phyloP scores from a whole-genome alignment of 1,139 yeast species.

The Wickerhamomyces sp. region DNA sequence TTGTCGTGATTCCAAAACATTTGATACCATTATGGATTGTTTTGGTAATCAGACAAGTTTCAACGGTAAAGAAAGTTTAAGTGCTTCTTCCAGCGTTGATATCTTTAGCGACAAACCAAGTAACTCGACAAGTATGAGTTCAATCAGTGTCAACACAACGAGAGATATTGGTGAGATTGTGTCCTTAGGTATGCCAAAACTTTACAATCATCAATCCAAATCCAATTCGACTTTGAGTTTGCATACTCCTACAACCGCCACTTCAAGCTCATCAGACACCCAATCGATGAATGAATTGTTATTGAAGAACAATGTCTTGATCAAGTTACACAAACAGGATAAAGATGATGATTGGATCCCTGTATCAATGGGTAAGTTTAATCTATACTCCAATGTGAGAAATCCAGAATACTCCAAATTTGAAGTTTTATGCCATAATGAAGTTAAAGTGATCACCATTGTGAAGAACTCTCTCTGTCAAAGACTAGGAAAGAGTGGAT shows the following conservation, averaged over 20 bases:
- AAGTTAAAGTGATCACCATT: constrained; percentile 4
- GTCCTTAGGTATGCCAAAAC: constrained; percentile 9
- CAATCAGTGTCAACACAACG: constrained; percentile 3
- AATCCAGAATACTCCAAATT: constrained; percentile 20
- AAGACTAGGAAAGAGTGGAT: constrained; percentile 23
- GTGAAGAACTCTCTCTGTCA: constrained; percentile 16
- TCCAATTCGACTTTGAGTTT: not conserved
- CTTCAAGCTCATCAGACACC: not conserved
- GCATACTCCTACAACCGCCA: not conserved
- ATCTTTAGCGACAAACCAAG: constrained; percentile 16
- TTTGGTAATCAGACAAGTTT: constrained; percentile 6
- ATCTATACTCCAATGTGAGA: constrained; percentile 16
- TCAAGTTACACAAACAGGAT: constrained; percentile 22
- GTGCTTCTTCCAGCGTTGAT: constrained; percentile 9
- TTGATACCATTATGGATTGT: constrained; percentile 9
- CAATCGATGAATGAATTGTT: constrained; percentile 13
- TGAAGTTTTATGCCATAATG: constrained; percentile 4
- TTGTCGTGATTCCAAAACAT: constrained; percentile 13
- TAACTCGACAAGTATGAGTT: constrained; percentile 17
- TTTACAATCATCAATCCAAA: not conserved
- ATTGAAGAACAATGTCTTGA: constrained; percentile 16
- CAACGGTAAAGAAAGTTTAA: constrained; percentile 2
- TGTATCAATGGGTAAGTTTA: constrained; percentile 18
- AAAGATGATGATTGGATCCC: constrained; percentile 24
- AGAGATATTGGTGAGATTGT: constrained; percentile 12